phyloP scores from a whole-genome alignment of 257 asterid genomes.

The Fraxinus quadrangulata region DNA sequence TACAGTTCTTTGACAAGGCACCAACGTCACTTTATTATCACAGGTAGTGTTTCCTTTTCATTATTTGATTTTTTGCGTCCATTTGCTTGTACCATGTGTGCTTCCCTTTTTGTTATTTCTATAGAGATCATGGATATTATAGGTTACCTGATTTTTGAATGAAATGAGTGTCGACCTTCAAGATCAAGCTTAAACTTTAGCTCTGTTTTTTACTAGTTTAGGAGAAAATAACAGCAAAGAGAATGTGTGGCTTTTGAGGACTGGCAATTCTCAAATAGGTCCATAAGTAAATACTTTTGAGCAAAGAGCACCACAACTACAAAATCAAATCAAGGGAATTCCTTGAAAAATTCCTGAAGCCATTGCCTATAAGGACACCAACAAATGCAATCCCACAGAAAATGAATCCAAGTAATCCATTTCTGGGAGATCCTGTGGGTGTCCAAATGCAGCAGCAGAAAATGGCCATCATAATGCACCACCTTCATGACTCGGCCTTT shows the following conservation, averaged over 20 bases:
- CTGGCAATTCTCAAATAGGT: conserved; percentile 1
- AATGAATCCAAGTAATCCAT: neutral
- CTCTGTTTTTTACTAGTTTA: conserved; percentile 1
- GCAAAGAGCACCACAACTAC: conserved; percentile 2
- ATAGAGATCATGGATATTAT: conserved; percentile 4
- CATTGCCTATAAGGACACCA: neutral
- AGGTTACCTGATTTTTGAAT: conserved; percentile 7
- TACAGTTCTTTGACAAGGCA: conserved; percentile 95
- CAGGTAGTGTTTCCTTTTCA: conserved; percentile 58
- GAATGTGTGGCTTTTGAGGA: neutral
- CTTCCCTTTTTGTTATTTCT: conserved; percentile 2
- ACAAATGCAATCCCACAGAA: neutral
- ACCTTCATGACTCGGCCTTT: neutral
- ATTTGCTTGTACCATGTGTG: conserved; percentile 13
- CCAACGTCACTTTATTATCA: conserved; percentile 80
- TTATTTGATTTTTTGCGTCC: conserved; percentile 15
- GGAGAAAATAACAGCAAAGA: conserved; percentile 1
- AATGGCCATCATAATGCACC: neutral
- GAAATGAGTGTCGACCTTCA: conserved; percentile 6
- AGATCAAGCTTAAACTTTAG: neutral
- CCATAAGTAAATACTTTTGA: neutral
- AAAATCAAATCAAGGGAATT: neutral
- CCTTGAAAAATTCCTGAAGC: neutral
- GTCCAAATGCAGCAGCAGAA: neutral
- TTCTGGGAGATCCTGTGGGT: neutral